Conservation (phyloP, 768 basidiomycete genomes). For the button mushroom (Agaricus bisporus) region DNA sequence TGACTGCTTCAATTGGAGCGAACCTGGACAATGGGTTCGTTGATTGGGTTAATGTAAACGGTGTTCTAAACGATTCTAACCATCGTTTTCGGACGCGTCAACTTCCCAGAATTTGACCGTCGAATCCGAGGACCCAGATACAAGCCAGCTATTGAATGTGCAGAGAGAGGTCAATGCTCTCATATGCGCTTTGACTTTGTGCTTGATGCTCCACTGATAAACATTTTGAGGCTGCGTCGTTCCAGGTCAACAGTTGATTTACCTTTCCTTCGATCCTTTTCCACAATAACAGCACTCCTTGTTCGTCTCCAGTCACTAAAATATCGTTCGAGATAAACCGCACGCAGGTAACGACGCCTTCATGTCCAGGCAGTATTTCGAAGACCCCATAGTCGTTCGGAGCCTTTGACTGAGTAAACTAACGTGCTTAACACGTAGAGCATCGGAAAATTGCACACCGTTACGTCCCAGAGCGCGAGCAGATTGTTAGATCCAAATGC, state of each 20-base stretch:
- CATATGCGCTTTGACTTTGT: constrained; percentile 52
- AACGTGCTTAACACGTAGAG: background rate
- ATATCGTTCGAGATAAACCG: constrained; percentile 49
- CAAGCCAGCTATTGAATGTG: constrained; percentile 39
- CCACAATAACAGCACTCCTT: constrained; percentile 67
- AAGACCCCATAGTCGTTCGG: constrained; percentile 46
- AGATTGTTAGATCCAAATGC: constrained; percentile 43
- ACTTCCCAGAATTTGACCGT: constrained; percentile 70
- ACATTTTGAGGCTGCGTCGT: background rate
- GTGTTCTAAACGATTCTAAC: background rate
- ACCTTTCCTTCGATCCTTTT: constrained; percentile 33
- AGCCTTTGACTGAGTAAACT: constrained; percentile 30
- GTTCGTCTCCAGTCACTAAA: constrained; percentile 73
- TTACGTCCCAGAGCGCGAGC: constrained; percentile 39
- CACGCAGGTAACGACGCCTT: constrained; percentile 69
- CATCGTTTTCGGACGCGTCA: constrained; percentile 23
- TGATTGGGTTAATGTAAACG: background rate
- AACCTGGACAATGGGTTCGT: constrained; percentile 20
- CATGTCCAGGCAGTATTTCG: constrained; percentile 71
- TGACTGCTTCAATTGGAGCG: constrained; percentile 43
- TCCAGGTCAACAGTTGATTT: background rate
- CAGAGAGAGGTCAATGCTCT: constrained; percentile 67
- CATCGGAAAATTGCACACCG: constrained; percentile 22
- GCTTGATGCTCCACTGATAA: constrained; percentile 52
- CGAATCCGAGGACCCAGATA: constrained; percentile 83